Conservation (phyloP, 257 asterid genomes). For the Nicotiana benthamiana region DNA sequence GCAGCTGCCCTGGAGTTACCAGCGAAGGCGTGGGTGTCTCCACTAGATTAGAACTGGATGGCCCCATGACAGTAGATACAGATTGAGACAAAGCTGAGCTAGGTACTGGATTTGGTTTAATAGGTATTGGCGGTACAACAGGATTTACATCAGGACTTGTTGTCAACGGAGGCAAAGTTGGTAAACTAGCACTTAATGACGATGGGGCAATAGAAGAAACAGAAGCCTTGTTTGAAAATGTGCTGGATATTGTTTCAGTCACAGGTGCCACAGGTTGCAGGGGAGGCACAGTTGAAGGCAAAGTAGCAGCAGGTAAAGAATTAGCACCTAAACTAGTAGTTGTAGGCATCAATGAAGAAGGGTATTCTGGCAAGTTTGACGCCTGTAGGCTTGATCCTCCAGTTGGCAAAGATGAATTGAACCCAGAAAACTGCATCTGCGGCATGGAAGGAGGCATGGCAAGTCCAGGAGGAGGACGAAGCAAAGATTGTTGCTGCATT, state of each 20-base stretch:
- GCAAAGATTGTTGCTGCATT: conserved; percentile 54
- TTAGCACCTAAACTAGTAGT: conserved; percentile 33
- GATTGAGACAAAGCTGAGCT: conserved; percentile 39
- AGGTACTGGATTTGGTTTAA: conserved; percentile 35
- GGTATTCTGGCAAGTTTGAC: conserved; percentile 49
- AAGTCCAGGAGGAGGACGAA: conserved; percentile 77
- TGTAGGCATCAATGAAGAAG: conserved; percentile 38
- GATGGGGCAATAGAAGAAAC: conserved; percentile 32
- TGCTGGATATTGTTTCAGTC: conserved; percentile 36
- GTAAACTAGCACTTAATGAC: conserved; percentile 32
- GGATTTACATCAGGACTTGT: conserved; percentile 34
- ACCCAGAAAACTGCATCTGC: conserved; percentile 66
- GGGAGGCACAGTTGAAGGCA: conserved; percentile 44
- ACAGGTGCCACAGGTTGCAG: conserved; percentile 36
- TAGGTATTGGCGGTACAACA: conserved; percentile 31
- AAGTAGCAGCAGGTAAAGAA: conserved; percentile 41
- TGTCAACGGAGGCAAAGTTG: conserved; percentile 35
- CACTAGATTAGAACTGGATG: conserved; percentile 32
- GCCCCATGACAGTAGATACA: conserved; percentile 26
- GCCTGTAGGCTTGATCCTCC: conserved; percentile 38
- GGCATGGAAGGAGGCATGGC: conserved; percentile 71
- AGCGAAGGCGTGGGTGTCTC: conserved; percentile 59
- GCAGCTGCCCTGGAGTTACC: conserved; percentile 80
- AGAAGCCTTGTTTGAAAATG: conserved; percentile 44
- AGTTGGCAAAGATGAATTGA: conserved; percentile 49